Conservation (phyloP, 805 yeast species). For the Wickerhamomyces pijperi region DNA sequence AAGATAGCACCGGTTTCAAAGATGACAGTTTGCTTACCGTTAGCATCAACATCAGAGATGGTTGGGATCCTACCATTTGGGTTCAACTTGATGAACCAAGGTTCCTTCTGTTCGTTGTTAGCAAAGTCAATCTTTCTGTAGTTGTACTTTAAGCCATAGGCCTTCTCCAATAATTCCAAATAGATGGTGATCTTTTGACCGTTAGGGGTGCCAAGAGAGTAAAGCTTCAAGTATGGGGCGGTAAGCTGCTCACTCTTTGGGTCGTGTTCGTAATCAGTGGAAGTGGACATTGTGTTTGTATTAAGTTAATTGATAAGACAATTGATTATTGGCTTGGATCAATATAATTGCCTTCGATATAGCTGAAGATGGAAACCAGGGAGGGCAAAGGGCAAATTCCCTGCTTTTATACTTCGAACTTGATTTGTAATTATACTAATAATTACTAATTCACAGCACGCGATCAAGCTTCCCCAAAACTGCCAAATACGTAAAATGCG, state of each 20-base stretch:
- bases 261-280: constrained; percentile 16
- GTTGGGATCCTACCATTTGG: constrained; percentile 60
- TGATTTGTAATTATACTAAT: no score
- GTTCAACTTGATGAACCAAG: constrained; percentile 44
- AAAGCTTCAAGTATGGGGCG: constrained; percentile 33
- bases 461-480: no score
- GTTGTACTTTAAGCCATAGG: constrained; percentile 19
- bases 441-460: no score
- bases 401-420: no score
- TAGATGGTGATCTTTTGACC: constrained; percentile 28
- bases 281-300: not conserved
- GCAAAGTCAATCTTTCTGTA: constrained; percentile 28
- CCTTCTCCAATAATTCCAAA: constrained; percentile 18
- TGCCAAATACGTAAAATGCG: no score
- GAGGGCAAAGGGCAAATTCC: no score
- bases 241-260: constrained; percentile 19
- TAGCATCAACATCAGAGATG: constrained; percentile 24
- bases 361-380: no score
- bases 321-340: no score
- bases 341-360: no score
- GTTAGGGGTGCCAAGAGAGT: constrained; percentile 31
- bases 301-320: no score
- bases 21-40: constrained; percentile 33
- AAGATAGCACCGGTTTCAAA: constrained; percentile 56
- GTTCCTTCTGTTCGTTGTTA: constrained; percentile 38